A percentile compares a stretch with the other conserved stretches of the same genome.
Evolutionary conservation across 306 rosid species (phyloP).

Genomic region (Argentina anserina): DNA sequence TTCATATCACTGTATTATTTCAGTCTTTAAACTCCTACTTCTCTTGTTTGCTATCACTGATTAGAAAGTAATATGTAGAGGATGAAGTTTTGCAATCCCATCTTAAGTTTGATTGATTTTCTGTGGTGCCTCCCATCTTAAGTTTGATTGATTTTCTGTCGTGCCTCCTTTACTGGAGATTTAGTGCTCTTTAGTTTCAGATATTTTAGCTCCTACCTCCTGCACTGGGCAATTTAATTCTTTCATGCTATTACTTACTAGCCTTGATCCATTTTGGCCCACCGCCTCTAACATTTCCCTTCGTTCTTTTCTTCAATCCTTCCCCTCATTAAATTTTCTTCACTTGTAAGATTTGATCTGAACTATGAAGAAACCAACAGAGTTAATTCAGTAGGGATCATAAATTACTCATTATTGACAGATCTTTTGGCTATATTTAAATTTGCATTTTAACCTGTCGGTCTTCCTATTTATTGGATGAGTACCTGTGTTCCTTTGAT

Average conservation of each 20-base stretch:
- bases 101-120: not conserved
- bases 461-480: not conserved
- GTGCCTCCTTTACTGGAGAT: not conserved
- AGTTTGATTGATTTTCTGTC: not conserved
- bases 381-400: not conserved
- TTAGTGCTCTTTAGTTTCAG: not conserved
- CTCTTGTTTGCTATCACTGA: not conserved
- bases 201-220: not conserved
- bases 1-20: not conserved
- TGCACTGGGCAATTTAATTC: not conserved
- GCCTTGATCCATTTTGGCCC: not conserved
- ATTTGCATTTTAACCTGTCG: not conserved
- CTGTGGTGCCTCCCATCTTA: not conserved
- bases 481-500: not conserved
- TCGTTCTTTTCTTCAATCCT: not conserved
- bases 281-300: not conserved
- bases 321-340: not conserved
- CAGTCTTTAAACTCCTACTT: constrained; percentile 2
- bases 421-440: not conserved
- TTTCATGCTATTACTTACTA: not conserved
- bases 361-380: not conserved
- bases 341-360: not conserved
- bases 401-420: not conserved
- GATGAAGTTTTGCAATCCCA: not conserved
- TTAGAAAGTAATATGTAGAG: not conserved